Evolutionary conservation across 2,329 filamentous ascomycete genomes (phyloP).

Genomic region (Microsporum ferrugineum): DNA sequence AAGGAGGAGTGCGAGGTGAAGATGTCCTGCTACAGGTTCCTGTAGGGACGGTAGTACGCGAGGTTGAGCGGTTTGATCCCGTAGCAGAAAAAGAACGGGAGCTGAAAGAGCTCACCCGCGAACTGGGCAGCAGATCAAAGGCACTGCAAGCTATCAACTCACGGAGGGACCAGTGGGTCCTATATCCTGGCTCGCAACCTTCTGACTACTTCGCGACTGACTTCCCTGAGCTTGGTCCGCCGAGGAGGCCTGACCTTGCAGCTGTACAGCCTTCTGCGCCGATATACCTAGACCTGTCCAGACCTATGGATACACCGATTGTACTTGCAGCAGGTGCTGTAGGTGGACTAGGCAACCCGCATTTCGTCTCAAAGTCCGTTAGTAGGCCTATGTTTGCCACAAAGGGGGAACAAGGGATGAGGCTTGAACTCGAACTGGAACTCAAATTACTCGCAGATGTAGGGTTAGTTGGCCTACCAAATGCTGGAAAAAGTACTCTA

Average conservation of each 20-base stretch:
- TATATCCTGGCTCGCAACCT: constrained; percentile 68
- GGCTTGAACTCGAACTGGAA: constrained; percentile 72
- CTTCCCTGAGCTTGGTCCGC: constrained; percentile 47
- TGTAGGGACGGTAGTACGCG: constrained; percentile 79
- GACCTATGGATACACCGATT: constrained; percentile 70
- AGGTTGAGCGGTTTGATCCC: constrained; percentile 68
- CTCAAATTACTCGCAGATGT: constrained; percentile 92
- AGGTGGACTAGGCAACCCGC: constrained; percentile 84
- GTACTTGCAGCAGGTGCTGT: constrained; percentile 78
- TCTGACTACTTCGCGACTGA: constrained; percentile 54
- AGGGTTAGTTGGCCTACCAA: constrained; percentile 85
- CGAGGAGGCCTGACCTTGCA: constrained; percentile 46
- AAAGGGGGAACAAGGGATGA: constrained; percentile 67
- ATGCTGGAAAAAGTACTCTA: constrained; percentile 90
- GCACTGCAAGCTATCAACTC: constrained; percentile 32
- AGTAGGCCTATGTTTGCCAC: constrained; percentile 78
- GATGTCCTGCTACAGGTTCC: constrained; percentile 84
- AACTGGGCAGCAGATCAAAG: constrained; percentile 28
- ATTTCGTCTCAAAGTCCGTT: constrained; percentile 69
- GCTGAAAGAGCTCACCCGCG: constrained; percentile 19
- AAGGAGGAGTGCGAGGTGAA: constrained; percentile 63
- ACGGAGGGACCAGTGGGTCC: constrained; percentile 63
- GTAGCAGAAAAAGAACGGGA: constrained; percentile 52
- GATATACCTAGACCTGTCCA: constrained; percentile 59
- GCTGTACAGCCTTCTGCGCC: constrained; percentile 61